Percentiles rank a stretch among this genome's conserved stretches.
Evolutionary conservation across 2,329 filamentous ascomycete genomes (phyloP).

Genomic region (Fusarium piperis): DNA sequence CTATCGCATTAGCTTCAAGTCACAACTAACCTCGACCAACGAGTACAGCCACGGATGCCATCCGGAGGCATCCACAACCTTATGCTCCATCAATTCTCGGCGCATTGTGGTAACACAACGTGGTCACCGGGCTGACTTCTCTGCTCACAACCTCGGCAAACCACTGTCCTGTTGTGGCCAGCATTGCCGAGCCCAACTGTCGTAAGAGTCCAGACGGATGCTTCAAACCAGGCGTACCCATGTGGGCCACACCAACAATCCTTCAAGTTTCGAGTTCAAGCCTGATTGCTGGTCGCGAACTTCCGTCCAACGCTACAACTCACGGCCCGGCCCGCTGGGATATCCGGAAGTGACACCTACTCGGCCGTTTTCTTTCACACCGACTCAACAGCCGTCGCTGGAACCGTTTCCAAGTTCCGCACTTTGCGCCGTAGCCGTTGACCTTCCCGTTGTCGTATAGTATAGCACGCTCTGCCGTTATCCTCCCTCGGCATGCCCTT

Average conservation of each 20-base stretch:
- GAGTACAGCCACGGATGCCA: conserved; percentile 19
- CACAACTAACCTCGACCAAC: conserved; percentile 17
- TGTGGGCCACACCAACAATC: conserved; percentile 28
- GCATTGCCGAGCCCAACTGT: conserved; percentile 12
- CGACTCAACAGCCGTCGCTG: conserved; percentile 27
- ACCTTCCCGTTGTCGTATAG: conserved; percentile 14
- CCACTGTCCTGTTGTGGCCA: conserved; percentile 12
- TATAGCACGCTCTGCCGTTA: conserved; percentile 9
- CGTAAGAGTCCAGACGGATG: conserved; percentile 15
- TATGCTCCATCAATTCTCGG: conserved; percentile 11
- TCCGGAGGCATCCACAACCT: conserved; percentile 18
- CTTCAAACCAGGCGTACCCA: conserved; percentile 23
- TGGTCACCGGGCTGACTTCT: conserved; percentile 25
- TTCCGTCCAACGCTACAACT: conserved; percentile 32
- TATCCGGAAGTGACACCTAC: conserved; percentile 30
- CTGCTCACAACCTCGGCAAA: conserved; percentile 22
- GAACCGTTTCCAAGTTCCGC: conserved; percentile 15
- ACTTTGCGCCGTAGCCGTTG: conserved; percentile 4
- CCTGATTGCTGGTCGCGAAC: conserved; percentile 1
- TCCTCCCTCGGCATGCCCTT: conserved; percentile 5
- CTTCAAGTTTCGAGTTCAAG: conserved; percentile 16
- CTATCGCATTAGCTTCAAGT: conserved; percentile 22
- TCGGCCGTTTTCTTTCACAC: conserved; percentile 24
- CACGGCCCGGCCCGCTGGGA: conserved; percentile 42
- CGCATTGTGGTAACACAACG: conserved; percentile 25